Conservation (phyloP, 2,329 filamentous ascomycete species). For the Fusarium sp. region DNA sequence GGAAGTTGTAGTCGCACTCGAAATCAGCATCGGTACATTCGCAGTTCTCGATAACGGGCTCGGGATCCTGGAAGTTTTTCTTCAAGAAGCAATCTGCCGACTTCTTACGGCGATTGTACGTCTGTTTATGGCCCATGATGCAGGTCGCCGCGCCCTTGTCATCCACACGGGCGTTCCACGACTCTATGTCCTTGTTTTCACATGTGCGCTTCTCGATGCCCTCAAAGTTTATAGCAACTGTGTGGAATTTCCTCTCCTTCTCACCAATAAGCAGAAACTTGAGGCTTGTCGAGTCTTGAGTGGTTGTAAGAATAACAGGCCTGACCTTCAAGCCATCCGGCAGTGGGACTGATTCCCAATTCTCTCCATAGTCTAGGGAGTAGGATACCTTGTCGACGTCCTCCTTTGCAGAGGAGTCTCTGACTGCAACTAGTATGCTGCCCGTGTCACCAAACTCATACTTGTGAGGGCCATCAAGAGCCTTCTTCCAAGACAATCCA, state of each 20-base stretch:
- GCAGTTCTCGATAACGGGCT: conserved; percentile 77
- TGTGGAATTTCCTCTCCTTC: conserved; percentile 65
- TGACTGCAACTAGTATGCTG: conserved; percentile 84
- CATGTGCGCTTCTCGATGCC: conserved; percentile 85
- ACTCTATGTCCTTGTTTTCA: conserved; percentile 80
- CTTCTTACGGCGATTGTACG: conserved; percentile 85
- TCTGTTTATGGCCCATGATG: conserved; percentile 96
- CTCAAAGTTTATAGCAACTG: conserved; percentile 85
- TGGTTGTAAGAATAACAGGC: conserved; percentile 83
- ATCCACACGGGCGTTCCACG: conserved; percentile 87
- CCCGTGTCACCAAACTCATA: conserved; percentile 97
- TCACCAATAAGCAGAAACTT: conserved; percentile 86
- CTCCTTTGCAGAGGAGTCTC: conserved; percentile 72
- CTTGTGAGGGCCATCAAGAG: conserved; percentile 84
- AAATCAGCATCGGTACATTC: conserved; percentile 87
- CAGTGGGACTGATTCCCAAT: conserved; percentile 79
- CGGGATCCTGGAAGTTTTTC: conserved; percentile 82
- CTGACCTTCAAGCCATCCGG: conserved; percentile 73
- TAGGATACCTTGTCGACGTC: conserved; percentile 71
- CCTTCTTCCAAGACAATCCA: conserved; percentile 82
- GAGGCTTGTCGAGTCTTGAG: conserved; percentile 89
- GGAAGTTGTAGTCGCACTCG: conserved; percentile 96
- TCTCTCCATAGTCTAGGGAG: conserved; percentile 89
- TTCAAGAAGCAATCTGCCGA: conserved; percentile 90
- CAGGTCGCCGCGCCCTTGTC: conserved; percentile 84